Percentiles rank a stretch among this genome's conserved stretches.
Conservation (phyloP, 2,329 filamentous ascomycete genomes). For the Nectriaceae sp. region DNA sequence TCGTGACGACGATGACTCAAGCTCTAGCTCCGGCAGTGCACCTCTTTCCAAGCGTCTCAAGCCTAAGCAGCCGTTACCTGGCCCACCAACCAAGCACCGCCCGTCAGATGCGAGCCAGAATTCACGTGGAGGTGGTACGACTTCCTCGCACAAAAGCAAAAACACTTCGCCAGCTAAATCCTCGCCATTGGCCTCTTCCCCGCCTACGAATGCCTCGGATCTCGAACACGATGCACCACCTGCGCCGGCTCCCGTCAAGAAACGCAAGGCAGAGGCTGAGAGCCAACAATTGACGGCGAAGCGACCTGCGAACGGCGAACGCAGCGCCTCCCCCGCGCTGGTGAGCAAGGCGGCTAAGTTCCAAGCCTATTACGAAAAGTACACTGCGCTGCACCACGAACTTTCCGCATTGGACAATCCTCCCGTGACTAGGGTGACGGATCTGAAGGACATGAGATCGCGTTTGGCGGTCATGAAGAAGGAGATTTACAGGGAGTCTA, state of each 20-base stretch:
- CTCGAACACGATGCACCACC: slow-evolving; percentile 47
- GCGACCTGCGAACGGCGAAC: slow-evolving; percentile 30
- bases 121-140: slow-evolving; percentile 39
- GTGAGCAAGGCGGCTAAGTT: slow-evolving; percentile 57
- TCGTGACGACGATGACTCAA: slow-evolving; percentile 55
- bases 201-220: slow-evolving; percentile 66
- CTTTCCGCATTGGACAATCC: slow-evolving; percentile 53
- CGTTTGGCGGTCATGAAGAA: slow-evolving; percentile 58
- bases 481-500: slow-evolving; percentile 55
- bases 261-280: slow-evolving; percentile 42
- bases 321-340: slow-evolving; percentile 42
- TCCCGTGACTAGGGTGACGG: slow-evolving; percentile 50
- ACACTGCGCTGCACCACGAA: slow-evolving; percentile 58
- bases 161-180: slow-evolving; percentile 63
- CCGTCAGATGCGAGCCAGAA: slow-evolving; percentile 51
- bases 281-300: slow-evolving; percentile 29
- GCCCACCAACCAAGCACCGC: slow-evolving; percentile 43
- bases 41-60: slow-evolving; percentile 61
- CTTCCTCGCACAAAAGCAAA: slow-evolving; percentile 50
- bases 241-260: slow-evolving; percentile 37
- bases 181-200: slow-evolving; percentile 65
- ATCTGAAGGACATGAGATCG: slow-evolving; percentile 56
- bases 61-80: slow-evolving; percentile 43
- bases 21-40: slow-evolving; percentile 57
- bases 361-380: slow-evolving; percentile 57